Base-by-base conservation (phyloP, 371 early-diverging fungal genomes). In the Funneliformis caledonium region DNA sequence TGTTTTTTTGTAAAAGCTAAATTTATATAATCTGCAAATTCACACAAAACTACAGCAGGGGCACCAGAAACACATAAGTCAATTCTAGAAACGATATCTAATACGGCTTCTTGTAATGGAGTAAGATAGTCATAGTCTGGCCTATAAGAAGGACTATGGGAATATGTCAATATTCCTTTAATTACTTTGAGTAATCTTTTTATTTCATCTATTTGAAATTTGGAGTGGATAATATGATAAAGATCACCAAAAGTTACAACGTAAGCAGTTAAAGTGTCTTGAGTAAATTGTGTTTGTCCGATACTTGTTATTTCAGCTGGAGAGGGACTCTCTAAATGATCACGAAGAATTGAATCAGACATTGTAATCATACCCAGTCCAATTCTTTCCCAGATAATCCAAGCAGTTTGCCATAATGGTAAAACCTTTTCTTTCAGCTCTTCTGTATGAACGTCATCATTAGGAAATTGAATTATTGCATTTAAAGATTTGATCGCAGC, bases 331-430 rank as follows among this genome's bases (percentile, higher is more conserved):
- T 31, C 19, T 48, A 68, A 67, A 8, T 83, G 42, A 4, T 5
- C 48, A 42, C 68, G 76, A 9, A 76, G 74, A 60, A 82, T 84
- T 5, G 26, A 47, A 2, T 37, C 83, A 0, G 89, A 83, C 5
- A 82, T 80, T 1, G 78, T 82, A 7, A 89, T 76, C 14, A 93
- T 90, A n/a, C 88, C 89, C 26, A 84, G 77, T 2, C 96, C 95
- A 82, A 96, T 94, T 11, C 84, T 85, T 56, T 92, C 88, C 97
- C 97, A 97, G 0, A 90, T 85, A 5, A 85, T 81, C 96, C 96
- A 97, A 0, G 92, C 91, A 19, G 87, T 87, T 59, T 88, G 86
- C 95, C 95, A 94, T 8, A 94, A 84, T 11, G 81, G 81, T 10
- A 82, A 80, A 56, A 91, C 75, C 19, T 74, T 84, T 67, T 56